phyloP scores from a whole-genome alignment of 2,329 filamentous ascomycete genomes.

The Phyllosticta citribraziliensis region DNA sequence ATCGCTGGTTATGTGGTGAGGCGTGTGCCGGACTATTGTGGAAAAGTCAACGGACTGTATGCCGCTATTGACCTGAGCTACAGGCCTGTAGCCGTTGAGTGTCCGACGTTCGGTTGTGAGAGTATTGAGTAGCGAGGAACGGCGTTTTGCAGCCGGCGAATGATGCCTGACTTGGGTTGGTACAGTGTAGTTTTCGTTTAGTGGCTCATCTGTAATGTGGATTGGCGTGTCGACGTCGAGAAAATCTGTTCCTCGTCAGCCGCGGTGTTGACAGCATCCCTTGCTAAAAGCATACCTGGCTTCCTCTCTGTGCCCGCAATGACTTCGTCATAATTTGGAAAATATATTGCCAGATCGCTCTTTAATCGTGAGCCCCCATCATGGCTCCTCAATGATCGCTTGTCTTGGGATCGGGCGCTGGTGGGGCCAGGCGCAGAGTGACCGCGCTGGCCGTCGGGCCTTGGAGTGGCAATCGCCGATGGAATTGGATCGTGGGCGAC shows the following conservation, averaged over 20 bases:
- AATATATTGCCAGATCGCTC: conserved; percentile 84
- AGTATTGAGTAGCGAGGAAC: not conserved
- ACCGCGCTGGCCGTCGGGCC: conserved; percentile 19
- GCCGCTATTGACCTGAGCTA: conserved; percentile 10
- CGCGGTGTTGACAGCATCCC: not conserved
- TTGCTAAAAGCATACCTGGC: conserved; percentile 47
- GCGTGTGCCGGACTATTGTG: conserved; percentile 25
- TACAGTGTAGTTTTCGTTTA: conserved; percentile 4
- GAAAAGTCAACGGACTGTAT: conserved; percentile 35
- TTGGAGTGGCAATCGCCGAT: conserved; percentile 23
- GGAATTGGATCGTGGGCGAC: conserved; percentile 24
- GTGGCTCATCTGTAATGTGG: conserved; percentile 53
- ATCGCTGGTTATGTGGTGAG: conserved; percentile 32
- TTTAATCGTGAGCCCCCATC: conserved; percentile 74
- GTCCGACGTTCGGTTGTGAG: not conserved
- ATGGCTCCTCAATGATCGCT: conserved; percentile 73
- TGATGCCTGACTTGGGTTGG: not conserved
- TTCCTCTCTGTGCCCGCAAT: conserved; percentile 77
- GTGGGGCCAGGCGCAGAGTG: conserved; percentile 13
- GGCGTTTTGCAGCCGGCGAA: not conserved
- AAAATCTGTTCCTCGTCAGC: conserved; percentile 46
- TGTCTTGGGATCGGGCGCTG: conserved; percentile 39
- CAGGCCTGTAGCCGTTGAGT: conserved; percentile 9
- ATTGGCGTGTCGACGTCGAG: conserved; percentile 65
- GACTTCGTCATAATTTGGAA: conserved; percentile 88